phyloP scores from a whole-genome alignment of 768 basidiomycete genomes.

The Psilocybe azurescens region DNA sequence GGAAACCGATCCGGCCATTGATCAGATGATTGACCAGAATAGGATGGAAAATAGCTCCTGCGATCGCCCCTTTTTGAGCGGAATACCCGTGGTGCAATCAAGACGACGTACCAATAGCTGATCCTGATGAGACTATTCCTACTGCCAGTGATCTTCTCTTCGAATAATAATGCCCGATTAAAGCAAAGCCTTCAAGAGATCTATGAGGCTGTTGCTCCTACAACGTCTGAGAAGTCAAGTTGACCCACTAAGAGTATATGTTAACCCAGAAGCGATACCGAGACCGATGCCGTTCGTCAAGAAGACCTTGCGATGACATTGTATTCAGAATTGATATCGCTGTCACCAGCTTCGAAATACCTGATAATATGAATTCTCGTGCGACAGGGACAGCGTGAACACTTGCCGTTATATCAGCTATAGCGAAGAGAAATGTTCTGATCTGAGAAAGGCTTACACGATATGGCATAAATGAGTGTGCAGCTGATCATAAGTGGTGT shows the following conservation, averaged over 20 bases:
- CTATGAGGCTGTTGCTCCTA: not conserved
- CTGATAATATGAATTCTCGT: slow-evolving; percentile 40
- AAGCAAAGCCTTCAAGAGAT: slow-evolving; percentile 34
- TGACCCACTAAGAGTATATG: slow-evolving; percentile 44
- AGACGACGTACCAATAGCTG: slow-evolving; percentile 31
- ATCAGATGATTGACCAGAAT: slow-evolving; percentile 62
- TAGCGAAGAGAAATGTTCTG: not conserved
- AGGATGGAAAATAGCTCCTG: slow-evolving; percentile 59
- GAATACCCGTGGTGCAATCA: not conserved
- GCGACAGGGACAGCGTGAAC: slow-evolving; percentile 39
- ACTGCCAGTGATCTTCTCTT: slow-evolving; percentile 52
- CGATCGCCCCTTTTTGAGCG: not conserved
- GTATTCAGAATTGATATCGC: no score
- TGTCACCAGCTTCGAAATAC: slow-evolving; percentile 17
- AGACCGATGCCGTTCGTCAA: slow-evolving; percentile 54
- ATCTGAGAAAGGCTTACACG: slow-evolving; percentile 22
- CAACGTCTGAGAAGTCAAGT: not conserved
- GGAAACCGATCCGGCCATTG: slow-evolving; percentile 40
- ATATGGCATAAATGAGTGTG: slow-evolving; percentile 29
- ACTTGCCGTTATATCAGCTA: slow-evolving; percentile 21
- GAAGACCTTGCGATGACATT: slow-evolving; percentile 42
- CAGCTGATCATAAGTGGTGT: slow-evolving; percentile 27
- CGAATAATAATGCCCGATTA: slow-evolving; percentile 60
- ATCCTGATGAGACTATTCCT: slow-evolving; percentile 46
- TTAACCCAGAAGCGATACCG: slow-evolving; percentile 52